Percentiles rank a stretch among this genome's conserved stretches.
Conservation (phyloP, 2,329 filamentous ascomycete genomes). For the Botryotinia convoluta region DNA sequence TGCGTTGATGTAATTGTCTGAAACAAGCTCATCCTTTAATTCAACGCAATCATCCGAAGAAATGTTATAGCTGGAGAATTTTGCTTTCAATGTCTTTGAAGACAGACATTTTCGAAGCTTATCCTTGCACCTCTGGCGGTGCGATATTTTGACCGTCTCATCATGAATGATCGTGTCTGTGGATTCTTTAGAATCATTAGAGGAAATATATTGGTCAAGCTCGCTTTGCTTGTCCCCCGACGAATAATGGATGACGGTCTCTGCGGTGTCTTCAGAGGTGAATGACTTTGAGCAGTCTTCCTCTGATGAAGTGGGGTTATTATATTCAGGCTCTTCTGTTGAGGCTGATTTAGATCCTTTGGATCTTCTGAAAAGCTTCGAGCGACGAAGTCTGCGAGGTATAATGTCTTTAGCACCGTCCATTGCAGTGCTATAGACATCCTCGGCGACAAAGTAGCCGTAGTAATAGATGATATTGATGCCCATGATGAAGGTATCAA, state of each 20-base stretch:
- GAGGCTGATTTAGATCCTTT: background rate
- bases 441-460: background rate
- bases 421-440: background rate
- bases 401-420: background rate
- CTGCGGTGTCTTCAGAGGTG: background rate
- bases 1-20: background rate
- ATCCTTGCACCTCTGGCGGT: background rate
- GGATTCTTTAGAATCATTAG: background rate
- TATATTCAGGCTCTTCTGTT: background rate
- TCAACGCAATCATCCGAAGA: background rate
- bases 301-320: background rate
- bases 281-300: background rate
- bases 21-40: background rate
- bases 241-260: background rate
- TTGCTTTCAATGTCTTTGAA: conserved; percentile 2
- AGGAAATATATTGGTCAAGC: background rate
- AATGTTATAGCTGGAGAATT: background rate
- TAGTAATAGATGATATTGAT: background rate
- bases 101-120: background rate
- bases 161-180: background rate
- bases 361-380: background rate
- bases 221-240: background rate
- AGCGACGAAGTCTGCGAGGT: background rate
- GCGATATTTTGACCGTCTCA: background rate
- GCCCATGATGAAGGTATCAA: background rate